Conservation (phyloP, 768 basidiomycete species). For the Macrolepiota fuliginosa region DNA sequence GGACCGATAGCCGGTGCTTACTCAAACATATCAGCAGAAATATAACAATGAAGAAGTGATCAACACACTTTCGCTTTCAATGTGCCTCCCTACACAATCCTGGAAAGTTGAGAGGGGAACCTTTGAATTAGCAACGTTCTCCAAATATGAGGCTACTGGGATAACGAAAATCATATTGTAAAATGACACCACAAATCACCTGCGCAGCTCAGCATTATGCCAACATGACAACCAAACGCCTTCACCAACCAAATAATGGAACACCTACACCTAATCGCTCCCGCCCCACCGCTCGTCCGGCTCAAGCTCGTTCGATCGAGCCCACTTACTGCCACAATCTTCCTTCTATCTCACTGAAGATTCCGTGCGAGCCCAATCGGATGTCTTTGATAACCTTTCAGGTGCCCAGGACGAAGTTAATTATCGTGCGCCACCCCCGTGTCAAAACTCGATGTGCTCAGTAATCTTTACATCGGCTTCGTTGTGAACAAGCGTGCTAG, state of each 20-base stretch:
- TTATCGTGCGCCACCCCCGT: conserved; percentile 7
- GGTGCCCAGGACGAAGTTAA: conserved; percentile 1
- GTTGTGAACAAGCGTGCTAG: neutral
- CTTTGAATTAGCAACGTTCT: too few relatives aligned
- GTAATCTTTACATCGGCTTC: conserved; percentile 7
- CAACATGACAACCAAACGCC: neutral
- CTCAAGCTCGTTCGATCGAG: conserved; percentile 1
- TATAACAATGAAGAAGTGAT: neutral
- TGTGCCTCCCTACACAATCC: too few relatives aligned
- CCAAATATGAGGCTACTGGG: neutral
- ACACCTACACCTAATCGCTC: neutral
- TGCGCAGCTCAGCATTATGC: neutral
- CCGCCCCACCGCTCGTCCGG: neutral
- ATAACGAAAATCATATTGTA: neutral
- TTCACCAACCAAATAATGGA: neutral
- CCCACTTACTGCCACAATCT: conserved; percentile 5
- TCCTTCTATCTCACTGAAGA: conserved; percentile 5
- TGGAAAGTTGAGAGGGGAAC: too few relatives aligned
- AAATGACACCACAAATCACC: neutral
- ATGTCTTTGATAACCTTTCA: conserved; percentile 8
- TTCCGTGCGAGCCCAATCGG: conserved; percentile 8
- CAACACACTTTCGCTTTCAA: neutral
- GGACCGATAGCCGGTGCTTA: conserved; percentile 1
- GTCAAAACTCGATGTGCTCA: conserved; percentile 3
- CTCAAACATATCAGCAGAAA: neutral